Evolutionary conservation across 371 early-diverging fungal genomes (phyloP).

Genomic region (Mucor velutinosus): DNA sequence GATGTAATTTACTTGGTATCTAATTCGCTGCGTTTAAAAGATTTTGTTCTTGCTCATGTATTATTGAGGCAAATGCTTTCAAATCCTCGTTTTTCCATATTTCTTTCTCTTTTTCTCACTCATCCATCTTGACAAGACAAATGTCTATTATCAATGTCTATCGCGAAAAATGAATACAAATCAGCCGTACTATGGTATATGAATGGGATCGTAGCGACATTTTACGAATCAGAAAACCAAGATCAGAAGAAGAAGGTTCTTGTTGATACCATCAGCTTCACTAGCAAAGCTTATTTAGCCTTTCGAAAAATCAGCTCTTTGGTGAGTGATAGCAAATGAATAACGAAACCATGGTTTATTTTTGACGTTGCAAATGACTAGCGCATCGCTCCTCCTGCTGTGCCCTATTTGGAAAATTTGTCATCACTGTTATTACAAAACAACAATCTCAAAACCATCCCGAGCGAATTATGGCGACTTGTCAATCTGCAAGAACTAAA

Average conservation of each 20-base stretch:
- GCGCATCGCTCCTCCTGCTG: slow-evolving; percentile 45
- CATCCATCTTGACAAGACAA: slow-evolving; percentile 1
- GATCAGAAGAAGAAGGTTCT: slow-evolving; percentile 19
- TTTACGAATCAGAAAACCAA: slow-evolving; percentile 18
- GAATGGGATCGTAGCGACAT: slow-evolving; percentile 30
- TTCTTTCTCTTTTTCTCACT: background rate
- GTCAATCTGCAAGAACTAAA: slow-evolving; percentile 73
- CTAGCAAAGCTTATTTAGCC: slow-evolving; percentile 28
- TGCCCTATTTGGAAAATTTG: slow-evolving; percentile 48
- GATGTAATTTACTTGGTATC: too few relatives aligned
- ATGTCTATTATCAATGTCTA: slow-evolving; percentile 8
- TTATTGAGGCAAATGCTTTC: background rate
- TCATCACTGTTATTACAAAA: slow-evolving; percentile 89
- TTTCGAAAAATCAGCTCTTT: slow-evolving; percentile 26
- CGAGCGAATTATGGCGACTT: slow-evolving; percentile 74
- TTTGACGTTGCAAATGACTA: background rate
- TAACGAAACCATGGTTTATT: background rate
- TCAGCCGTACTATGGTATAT: slow-evolving; percentile 35
- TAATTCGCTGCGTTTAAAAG: slow-evolving; percentile 4
- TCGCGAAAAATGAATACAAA: slow-evolving; percentile 12
- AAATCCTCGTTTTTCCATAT: background rate
- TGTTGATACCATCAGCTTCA: slow-evolving; percentile 24
- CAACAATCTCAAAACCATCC: slow-evolving; percentile 79
- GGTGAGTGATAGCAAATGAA: slow-evolving; percentile 17
- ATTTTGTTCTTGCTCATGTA: background rate